Conservation (phyloP, 257 asterid species). For the Solanum sejunctum region DNA sequence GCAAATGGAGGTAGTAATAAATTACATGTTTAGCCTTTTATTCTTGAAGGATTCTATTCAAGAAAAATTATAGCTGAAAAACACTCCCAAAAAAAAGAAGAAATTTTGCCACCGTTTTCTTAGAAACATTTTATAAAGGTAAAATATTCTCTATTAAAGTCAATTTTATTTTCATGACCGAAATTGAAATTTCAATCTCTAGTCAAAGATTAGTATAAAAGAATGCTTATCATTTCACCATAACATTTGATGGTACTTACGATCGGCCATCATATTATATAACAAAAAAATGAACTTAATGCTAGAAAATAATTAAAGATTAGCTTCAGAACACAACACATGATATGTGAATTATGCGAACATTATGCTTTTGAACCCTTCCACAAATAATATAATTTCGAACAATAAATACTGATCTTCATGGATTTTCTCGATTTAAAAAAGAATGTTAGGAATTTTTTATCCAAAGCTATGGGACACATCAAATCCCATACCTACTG, state of each 20-base stretch:
- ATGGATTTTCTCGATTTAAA: background rate
- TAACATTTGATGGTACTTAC: background rate
- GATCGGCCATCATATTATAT: background rate
- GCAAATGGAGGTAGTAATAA: too few relatives aligned
- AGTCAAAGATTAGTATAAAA: too few relatives aligned
- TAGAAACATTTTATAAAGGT: too few relatives aligned
- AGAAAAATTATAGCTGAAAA: too few relatives aligned
- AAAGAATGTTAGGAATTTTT: background rate
- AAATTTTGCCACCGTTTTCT: too few relatives aligned
- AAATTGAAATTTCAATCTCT: too few relatives aligned
- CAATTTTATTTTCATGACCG: too few relatives aligned
- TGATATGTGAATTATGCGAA: background rate
- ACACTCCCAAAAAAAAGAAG: too few relatives aligned
- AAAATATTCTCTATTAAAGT: too few relatives aligned
- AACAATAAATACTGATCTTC: background rate
- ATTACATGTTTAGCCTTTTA: too few relatives aligned
- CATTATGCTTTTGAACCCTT: background rate
- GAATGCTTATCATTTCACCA: background rate
- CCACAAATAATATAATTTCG: background rate
- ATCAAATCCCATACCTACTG: conserved; percentile 12
- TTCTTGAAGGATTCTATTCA: too few relatives aligned
- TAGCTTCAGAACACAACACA: background rate
- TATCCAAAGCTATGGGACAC: background rate
- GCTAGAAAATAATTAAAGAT: background rate
- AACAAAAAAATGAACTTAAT: background rate